Base-by-base conservation (phyloP, 140 eudicot species). In the Oenanthe javanica region DNA sequence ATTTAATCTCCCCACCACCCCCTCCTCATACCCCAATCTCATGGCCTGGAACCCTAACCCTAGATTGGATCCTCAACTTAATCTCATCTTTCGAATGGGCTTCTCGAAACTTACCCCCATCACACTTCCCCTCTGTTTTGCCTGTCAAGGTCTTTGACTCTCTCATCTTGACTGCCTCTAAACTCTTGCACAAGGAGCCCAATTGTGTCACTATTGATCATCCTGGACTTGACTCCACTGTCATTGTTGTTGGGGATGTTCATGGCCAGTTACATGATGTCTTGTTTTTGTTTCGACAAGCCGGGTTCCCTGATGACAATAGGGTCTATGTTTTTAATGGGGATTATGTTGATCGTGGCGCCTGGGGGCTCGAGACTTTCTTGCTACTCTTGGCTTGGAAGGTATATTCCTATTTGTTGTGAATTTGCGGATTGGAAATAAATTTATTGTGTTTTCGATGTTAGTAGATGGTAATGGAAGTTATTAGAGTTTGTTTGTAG, bases 221-320 rank as follows among this genome's bases (percentile, higher is more conserved):
- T 3, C 47, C 49, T 36, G 82, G 31, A 80, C 81, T 50, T 73
- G 86, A 80, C 6, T 82, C 87, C 0, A 82, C 87, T 25, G 98
- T 94, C 71, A 96, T 94, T 71, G 96, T 94, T 57, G 98, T 94
- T 0, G 98, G 98, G n/a, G 98, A 92, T 78, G 91, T 94, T 73
- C 98, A 94, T 81, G 98, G 98, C 2, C 98, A 94, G 87, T 46
- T 94, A 85, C 98, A 94, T 81, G 98, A 94, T 87, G 97, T 94
- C 23, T 54, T 94, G 77, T 92, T 87, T 63, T 49, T 94, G 87
- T 79, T 94, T 84, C 79, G 81, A 15, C 93, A 90, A 47, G 93
- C 92, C 0, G 93, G 95, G 8, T 85, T 83, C 71, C 97, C 97
- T 12, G 77, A 82, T 69, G 93, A 92, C 4, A 86, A 94, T 80